Percentiles rank a stretch among this genome's conserved stretches.
These are phyloP conservation scores for Arabis hirsuta DNA, from an alignment of 345 rosid genomes.

Conservation along the genomic window DNA sequence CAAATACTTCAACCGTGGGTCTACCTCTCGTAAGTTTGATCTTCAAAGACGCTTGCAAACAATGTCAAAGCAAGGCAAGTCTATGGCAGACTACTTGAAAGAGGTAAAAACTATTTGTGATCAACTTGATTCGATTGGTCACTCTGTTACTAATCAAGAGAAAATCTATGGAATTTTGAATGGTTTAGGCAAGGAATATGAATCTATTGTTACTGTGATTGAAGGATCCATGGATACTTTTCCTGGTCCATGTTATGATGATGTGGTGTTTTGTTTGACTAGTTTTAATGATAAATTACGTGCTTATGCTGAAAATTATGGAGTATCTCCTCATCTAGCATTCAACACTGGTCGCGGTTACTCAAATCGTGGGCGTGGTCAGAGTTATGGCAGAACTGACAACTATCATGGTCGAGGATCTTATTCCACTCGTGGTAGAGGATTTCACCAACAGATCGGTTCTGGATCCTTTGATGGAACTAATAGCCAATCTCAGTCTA, in stretches of 20 bases:
- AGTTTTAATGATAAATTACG: neutral
- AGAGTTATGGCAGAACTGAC: neutral
- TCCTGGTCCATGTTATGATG: neutral
- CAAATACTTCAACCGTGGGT: neutral
- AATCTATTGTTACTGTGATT: neutral
- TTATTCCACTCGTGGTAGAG: neutral
- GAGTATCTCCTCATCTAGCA: neutral
- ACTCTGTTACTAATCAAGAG: neutral
- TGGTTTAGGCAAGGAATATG: neutral
- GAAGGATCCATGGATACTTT: neutral
- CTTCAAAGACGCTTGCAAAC: neutral
- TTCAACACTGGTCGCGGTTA: neutral
- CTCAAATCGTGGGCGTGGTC: neutral
- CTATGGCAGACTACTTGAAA: neutral
- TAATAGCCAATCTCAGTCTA: too few relatives aligned
- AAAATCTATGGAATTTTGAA: neutral
- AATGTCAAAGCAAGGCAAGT: neutral
- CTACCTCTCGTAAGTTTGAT: neutral
- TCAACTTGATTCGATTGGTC: neutral
- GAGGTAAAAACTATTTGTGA: neutral
- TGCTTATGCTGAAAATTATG: fast-evolving
- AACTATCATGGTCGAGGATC: neutral
- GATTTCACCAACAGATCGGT: neutral
- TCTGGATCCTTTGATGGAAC: too few relatives aligned
- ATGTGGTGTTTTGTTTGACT: neutral